These are phyloP conservation scores for Beauveria australis DNA, from an alignment of 2,329 filamentous ascomycete genomes.

Conservation along the genomic window DNA sequence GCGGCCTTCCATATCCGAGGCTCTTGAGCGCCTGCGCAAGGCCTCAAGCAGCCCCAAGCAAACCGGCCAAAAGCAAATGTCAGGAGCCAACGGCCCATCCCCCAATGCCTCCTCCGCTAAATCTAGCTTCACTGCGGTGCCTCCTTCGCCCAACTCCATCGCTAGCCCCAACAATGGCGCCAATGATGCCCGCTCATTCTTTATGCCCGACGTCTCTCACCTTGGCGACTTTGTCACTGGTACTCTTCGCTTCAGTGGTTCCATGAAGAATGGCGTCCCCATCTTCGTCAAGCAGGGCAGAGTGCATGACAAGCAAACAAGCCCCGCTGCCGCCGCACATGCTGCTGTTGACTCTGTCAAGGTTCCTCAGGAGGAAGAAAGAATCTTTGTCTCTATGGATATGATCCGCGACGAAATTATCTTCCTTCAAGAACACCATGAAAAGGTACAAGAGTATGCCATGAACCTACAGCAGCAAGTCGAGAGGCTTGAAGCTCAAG, in stretches of 20 bases:
- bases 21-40: constrained; percentile 27
- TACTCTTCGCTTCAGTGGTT: constrained; percentile 41
- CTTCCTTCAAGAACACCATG: constrained; percentile 47
- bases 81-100: constrained; percentile 23
- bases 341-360: constrained; percentile 42
- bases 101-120: constrained; percentile 31
- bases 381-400: constrained; percentile 53
- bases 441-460: constrained; percentile 46
- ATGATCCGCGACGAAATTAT: constrained; percentile 52
- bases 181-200: constrained; percentile 43
- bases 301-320: constrained; percentile 35
- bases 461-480: constrained; percentile 45
- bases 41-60: constrained; percentile 25
- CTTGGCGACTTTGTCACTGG: constrained; percentile 51
- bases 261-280: constrained; percentile 44
- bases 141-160: constrained; percentile 28
- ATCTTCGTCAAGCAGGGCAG: constrained; percentile 48
- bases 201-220: constrained; percentile 45
- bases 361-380: constrained; percentile 45
- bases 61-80: constrained; percentile 16
- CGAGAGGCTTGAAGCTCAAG: constrained; percentile 39
- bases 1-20: constrained; percentile 25
- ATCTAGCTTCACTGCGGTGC: constrained; percentile 33
- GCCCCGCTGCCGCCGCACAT: constrained; percentile 29
- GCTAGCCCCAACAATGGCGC: constrained; percentile 29